Conservation (phyloP, 495 filamentous ascomycete genomes). For the Ascodesmis nigricans region DNA sequence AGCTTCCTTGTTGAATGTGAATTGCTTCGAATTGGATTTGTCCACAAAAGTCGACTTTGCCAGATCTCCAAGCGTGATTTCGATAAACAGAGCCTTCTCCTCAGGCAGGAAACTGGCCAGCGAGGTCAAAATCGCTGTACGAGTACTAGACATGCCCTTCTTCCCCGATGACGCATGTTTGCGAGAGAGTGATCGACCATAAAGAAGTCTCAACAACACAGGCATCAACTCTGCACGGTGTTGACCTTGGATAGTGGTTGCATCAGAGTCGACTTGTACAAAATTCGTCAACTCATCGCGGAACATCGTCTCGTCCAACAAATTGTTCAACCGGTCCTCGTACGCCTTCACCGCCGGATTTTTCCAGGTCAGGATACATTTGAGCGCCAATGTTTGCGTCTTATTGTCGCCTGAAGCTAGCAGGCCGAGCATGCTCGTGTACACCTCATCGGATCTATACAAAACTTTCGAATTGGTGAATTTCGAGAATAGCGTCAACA, state of each 20-base stretch:
- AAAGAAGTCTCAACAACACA: slow-evolving; percentile 66
- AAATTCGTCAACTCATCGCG: slow-evolving; percentile 77
- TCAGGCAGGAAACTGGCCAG: slow-evolving; percentile 37
- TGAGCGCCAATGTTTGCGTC: slow-evolving; percentile 63
- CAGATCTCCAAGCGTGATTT: slow-evolving; percentile 58
- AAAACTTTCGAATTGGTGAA: slow-evolving; percentile 71
- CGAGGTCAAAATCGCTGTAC: slow-evolving; percentile 41
- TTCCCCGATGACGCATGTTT: slow-evolving; percentile 43
- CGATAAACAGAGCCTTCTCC: slow-evolving; percentile 56
- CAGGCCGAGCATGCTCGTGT: slow-evolving; percentile 45
- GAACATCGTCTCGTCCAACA: slow-evolving; percentile 79
- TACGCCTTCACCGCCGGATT: slow-evolving; percentile 49
- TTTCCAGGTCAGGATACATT: slow-evolving; percentile 79
- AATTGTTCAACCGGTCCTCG: slow-evolving; percentile 64
- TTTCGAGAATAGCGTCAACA: slow-evolving; percentile 60
- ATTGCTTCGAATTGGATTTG: slow-evolving; percentile 28
- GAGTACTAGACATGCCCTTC: slow-evolving; percentile 38
- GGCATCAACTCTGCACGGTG: slow-evolving; percentile 56
- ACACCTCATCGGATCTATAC: slow-evolving; percentile 56
- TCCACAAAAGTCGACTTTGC: slow-evolving; percentile 34
- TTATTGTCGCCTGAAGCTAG: slow-evolving; percentile 73
- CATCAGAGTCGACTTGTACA: slow-evolving; percentile 45
- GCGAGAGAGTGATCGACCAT: slow-evolving; percentile 67
- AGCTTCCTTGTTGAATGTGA: slow-evolving; percentile 30
- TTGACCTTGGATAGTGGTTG: slow-evolving; percentile 49